These are phyloP conservation scores for Pseudopithomyces maydicus DNA, from an alignment of 2,329 filamentous ascomycete genomes.

Conservation along the genomic window DNA sequence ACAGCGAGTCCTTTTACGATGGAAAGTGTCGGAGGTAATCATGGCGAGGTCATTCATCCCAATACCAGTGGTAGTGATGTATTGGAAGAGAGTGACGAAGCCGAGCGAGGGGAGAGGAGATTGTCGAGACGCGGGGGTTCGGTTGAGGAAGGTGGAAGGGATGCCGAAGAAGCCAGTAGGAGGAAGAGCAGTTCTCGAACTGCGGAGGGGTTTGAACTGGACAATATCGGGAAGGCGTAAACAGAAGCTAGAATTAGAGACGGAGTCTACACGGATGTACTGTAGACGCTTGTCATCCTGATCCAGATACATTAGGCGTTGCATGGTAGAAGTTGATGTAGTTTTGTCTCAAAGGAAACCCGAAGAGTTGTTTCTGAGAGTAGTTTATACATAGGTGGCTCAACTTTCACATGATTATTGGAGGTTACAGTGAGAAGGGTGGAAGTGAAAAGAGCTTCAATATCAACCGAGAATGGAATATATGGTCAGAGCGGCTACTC, in stretches of 20 bases:
- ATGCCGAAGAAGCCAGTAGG: constrained; percentile 13
- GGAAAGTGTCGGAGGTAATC: constrained; percentile 58
- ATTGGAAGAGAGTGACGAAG: constrained; percentile 30
- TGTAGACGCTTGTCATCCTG: no score
- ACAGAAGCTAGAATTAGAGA: background rate
- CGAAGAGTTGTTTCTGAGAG: no score
- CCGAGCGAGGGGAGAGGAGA: constrained; percentile 30
- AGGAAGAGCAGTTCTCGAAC: constrained; percentile 25
- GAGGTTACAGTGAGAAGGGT: background rate
- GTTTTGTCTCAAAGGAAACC: no score
- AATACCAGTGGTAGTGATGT: constrained; percentile 7
- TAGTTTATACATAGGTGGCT: no score
- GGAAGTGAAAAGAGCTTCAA: background rate
- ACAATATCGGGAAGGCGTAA: constrained; percentile 14
- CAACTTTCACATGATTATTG: no score
- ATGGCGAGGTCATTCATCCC: constrained; percentile 27
- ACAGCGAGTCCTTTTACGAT: constrained; percentile 61
- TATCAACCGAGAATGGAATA: background rate
- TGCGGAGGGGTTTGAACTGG: constrained; percentile 24
- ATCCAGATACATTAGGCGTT: no score
- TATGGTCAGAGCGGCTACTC: background rate
- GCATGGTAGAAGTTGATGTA: no score
- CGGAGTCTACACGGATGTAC: background rate
- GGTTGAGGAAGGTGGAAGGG: constrained; percentile 9
- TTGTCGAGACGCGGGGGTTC: constrained; percentile 10